Base-by-base conservation (phyloP, 305 asterid genomes). In the Caryopteris hybrid region DNA sequence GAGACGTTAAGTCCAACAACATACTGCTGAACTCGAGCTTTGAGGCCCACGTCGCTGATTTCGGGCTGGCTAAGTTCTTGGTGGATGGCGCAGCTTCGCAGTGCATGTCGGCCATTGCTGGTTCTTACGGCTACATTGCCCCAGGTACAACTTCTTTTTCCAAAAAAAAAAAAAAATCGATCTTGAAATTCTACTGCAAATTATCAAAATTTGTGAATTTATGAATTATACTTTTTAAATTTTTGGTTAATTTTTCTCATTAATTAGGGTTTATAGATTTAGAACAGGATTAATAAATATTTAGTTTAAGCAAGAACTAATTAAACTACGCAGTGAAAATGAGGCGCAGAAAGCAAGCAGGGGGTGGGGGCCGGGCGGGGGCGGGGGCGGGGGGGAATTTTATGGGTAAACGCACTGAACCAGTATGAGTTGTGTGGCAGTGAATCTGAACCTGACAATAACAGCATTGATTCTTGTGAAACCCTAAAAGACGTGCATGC, bases 1-100 rank as follows among this genome's bases (percentile, higher is more conserved):
- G 99, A 31, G 99, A 95, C n/a, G 99, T 95, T 8, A 95, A 95
- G 76, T 86, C 98, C 21, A 95, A 95, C 70, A 95, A 95, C 39
- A 95, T 95, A 50, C 51, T 95, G 74, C 58, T 95, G 76, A 76
- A 85, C 69, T 87, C 98, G 10, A 80, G 72, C 50, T 89, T 82
- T 18, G 99, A 95, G 75, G 99, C 99, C 36, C 98, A 88, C 52
- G 99, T 95, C 21, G 99, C 99, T 0, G 99, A 95, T 79, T 95
- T 95, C 41, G 99, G 99, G 38, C 66, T 95, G 72, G 99, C 99
- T 2, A 95, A 89, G 74, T 95, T 83, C 80, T 75, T 91, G 81
- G 86, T 71, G 13, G 99, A 83, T 46, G 91, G 89, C 17, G 96
- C 83, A 11, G 95, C 97, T 33, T 91, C 98, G 5, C 94, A 95